phyloP scores from a whole-genome alignment of 371 early-diverging fungal genomes.

The Mortierella sp. region DNA sequence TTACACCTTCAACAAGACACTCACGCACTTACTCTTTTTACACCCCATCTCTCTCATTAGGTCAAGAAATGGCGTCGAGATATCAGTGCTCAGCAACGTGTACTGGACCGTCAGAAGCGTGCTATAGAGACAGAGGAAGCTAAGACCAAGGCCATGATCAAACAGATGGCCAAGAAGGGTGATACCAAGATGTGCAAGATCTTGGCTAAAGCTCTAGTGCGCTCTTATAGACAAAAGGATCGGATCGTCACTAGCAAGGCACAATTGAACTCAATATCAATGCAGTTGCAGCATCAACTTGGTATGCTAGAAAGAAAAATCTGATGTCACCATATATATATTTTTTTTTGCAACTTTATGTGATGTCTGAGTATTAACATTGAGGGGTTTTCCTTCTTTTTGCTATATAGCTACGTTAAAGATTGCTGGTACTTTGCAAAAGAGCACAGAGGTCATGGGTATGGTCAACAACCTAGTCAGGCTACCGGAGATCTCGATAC shows the following conservation, averaged over 20 bases:
- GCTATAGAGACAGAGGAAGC: constrained; percentile 85
- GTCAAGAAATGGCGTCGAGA: constrained; percentile 92
- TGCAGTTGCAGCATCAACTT: constrained; percentile 93
- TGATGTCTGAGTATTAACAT: not conserved
- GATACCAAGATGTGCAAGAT: constrained; percentile 83
- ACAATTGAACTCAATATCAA: constrained; percentile 89
- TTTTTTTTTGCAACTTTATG: too few species aligned
- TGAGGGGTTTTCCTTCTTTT: constrained; percentile 4
- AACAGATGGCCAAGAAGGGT: constrained; percentile 89
- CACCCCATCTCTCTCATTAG: constrained; percentile 54
- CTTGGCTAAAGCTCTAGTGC: constrained; percentile 89
- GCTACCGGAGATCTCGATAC: constrained; percentile 84
- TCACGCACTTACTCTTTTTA: not conserved
- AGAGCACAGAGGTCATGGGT: constrained; percentile 92
- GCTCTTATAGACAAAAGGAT: constrained; percentile 83
- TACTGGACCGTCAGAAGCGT: constrained; percentile 87
- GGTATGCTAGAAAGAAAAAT: constrained; percentile 59
- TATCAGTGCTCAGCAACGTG: constrained; percentile 89
- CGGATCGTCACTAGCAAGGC: constrained; percentile 91
- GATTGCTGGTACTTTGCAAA: constrained; percentile 89
- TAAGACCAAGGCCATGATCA: constrained; percentile 85
- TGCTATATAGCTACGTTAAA: constrained; percentile 77
- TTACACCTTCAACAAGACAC: too few species aligned
- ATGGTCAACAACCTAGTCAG: constrained; percentile 86
- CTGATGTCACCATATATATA: not conserved